Conservation (phyloP, 1,284 basidiomycete genomes). For the Melampsora larici-populina region DNA sequence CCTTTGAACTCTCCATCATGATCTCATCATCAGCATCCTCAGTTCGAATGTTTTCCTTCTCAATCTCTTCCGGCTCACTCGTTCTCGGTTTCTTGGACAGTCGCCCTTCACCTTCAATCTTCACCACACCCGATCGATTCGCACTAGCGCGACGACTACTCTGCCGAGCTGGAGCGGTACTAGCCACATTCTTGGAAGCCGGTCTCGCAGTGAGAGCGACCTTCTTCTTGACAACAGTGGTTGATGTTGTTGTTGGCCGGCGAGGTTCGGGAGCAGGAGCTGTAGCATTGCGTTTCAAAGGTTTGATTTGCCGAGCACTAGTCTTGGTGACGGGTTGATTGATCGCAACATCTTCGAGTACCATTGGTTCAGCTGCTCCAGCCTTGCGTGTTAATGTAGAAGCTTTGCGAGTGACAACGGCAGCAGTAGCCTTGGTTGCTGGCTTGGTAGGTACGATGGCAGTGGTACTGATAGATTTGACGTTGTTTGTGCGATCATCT, state of each 20-base stretch:
- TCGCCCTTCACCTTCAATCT: constrained; percentile 9
- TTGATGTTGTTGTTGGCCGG: neutral
- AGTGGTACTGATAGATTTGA: constrained; percentile 8
- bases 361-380: constrained; percentile 13
- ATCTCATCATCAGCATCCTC: neutral
- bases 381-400: constrained; percentile 5
- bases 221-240: neutral
- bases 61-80: constrained; percentile 32
- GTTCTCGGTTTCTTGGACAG: constrained; percentile 26
- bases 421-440: neutral
- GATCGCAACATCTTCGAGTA: constrained; percentile 25
- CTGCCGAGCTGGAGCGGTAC: neutral
- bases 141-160: neutral
- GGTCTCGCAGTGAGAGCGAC: neutral
- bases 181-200: neutral
- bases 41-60: constrained; percentile 13
- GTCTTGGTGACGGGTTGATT: constrained; percentile 1
- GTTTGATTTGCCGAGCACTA: constrained; percentile 20
- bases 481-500: constrained; percentile 36
- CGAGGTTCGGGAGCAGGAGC: neutral
- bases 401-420: constrained; percentile 17
- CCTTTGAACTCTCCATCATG: neutral
- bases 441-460: neutral
- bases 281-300: constrained; percentile 18
- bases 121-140: neutral